Base-by-base conservation (phyloP, 192 early-diverging fungal genomes). In the Coemansia sp. region DNA sequence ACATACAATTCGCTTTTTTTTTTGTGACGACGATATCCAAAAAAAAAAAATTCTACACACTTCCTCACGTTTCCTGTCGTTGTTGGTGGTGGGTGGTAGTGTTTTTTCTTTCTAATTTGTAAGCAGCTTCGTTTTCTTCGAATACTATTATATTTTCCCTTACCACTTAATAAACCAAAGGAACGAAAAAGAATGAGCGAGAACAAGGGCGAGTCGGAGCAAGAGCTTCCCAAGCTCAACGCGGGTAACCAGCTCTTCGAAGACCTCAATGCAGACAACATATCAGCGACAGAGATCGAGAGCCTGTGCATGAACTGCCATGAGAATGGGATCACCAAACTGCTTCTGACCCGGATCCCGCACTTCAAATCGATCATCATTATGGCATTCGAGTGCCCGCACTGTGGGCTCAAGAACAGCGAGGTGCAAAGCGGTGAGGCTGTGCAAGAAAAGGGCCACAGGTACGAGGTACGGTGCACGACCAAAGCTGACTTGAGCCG, bases 241-340 rank as follows among this genome's bases (percentile, higher is more conserved):
- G 71, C 71, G 2, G 71, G 63, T 66, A 77, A 74, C 29, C 84
- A 76, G 65, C 65, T 93, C 45, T 92, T 92, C 82, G 83, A 87
- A 59, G 84, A 88, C 70, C 82, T 93, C 45, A 81, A 89, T 56
- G 87, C 86, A 10, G 68, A 70, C 7, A 80, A 85, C 59, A 77
- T 81, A n/a, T 71, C 80, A 18, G 88, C 89, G 18, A 90, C 91
- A 4, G 95, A 94, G 74, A 89, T 96, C 53, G 94, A 97, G 74
- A 89, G 86, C 58, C 68, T 92, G 33, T 97, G 95, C 75, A 93
- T 97, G 92, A 87, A 87, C 66, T 97, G 95, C 77, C 81, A 88
- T 52, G 83, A 96, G 61, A 90, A 94, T 87, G 95, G 95, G 60
- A 87, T 68, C 9, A 95, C 94, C 58, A 85, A 90, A 53, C 80